These are phyloP conservation scores for Diutina rugosa DNA, from an alignment of 1,139 yeast genomes.

Conservation along the genomic window DNA sequence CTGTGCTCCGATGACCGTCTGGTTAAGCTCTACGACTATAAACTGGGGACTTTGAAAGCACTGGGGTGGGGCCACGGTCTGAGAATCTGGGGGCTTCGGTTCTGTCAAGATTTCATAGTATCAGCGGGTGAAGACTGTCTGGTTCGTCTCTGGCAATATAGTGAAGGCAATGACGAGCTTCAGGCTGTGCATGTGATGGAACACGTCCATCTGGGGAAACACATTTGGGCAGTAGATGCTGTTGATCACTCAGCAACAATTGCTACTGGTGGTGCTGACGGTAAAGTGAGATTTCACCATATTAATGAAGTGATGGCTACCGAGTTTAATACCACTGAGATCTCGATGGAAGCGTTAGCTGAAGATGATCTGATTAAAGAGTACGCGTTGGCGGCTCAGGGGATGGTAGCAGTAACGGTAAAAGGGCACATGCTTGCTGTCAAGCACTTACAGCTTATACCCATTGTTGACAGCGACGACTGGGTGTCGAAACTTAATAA, in stretches of 20 bases:
- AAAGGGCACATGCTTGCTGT: background rate
- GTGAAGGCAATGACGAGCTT: slow-evolving; percentile 12
- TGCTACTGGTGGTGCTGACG: slow-evolving; percentile 87
- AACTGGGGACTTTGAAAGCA: slow-evolving; percentile 43
- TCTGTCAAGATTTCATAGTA: slow-evolving; percentile 27
- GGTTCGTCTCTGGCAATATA: slow-evolving; percentile 61
- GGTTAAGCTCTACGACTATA: slow-evolving; percentile 58
- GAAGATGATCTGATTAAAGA: background rate
- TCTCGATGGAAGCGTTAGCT: slow-evolving; percentile 12
- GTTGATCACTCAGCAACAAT: slow-evolving; percentile 20
- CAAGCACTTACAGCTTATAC: background rate
- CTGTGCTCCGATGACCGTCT: slow-evolving; percentile 94
- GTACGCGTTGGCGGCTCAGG: background rate
- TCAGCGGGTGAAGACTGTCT: slow-evolving; percentile 89
- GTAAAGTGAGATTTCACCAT: slow-evolving; percentile 56
- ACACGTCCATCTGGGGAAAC: slow-evolving; percentile 72
- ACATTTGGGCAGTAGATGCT: slow-evolving; percentile 69
- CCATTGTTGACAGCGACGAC: background rate
- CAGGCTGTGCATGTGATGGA: slow-evolving; percentile 23
- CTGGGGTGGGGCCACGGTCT: slow-evolving; percentile 97
- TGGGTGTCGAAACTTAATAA: background rate
- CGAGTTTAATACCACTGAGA: slow-evolving; percentile 6
- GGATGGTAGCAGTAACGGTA: background rate
- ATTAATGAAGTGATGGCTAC: slow-evolving; percentile 12
- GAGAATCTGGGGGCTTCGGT: slow-evolving; percentile 75